These are phyloP conservation scores for Corylus avellana DNA, from an alignment of 306 rosid species.

Conservation along the genomic window DNA sequence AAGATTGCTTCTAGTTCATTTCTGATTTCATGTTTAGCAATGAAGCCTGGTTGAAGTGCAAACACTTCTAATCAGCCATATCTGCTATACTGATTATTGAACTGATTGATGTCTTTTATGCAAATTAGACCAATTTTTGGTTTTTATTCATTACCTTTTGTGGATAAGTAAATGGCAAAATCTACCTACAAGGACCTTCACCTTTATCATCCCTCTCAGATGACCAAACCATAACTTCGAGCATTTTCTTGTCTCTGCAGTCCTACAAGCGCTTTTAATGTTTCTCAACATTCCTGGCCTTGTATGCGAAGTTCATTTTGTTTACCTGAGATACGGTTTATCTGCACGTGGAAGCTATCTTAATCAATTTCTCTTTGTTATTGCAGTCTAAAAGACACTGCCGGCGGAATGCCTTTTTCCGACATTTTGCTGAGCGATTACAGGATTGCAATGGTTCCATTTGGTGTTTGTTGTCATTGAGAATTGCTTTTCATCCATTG, in stretches of 20 bases:
- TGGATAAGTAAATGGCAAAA: not conserved
- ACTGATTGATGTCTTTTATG: not conserved
- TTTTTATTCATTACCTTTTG: not conserved
- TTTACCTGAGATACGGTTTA: not conserved
- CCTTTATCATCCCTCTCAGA: not conserved
- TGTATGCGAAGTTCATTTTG: not conserved
- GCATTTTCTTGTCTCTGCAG: not conserved
- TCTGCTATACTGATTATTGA: not conserved
- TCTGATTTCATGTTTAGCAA: not conserved
- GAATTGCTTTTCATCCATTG: constrained; percentile 13
- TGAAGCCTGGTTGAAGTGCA: not conserved
- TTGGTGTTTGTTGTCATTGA: constrained; percentile 1
- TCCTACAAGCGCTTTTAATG: not conserved
- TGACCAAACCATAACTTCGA: not conserved
- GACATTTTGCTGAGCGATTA: constrained; percentile 86
- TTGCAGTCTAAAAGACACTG: constrained; percentile 79
- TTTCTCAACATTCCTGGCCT: not conserved
- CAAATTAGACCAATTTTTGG: not conserved
- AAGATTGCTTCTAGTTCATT: not conserved
- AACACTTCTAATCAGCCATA: not conserved
- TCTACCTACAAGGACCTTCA: not conserved
- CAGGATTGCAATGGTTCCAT: constrained; percentile 86
- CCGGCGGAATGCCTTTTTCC: constrained; percentile 75
- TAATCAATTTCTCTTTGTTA: constrained; percentile 20
- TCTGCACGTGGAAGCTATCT: not conserved